Percentiles rank a stretch among this genome's conserved stretches.
phyloP scores from a whole-genome alignment of 768 basidiomycete genomes.

The Chlorophyllum brunneum region DNA sequence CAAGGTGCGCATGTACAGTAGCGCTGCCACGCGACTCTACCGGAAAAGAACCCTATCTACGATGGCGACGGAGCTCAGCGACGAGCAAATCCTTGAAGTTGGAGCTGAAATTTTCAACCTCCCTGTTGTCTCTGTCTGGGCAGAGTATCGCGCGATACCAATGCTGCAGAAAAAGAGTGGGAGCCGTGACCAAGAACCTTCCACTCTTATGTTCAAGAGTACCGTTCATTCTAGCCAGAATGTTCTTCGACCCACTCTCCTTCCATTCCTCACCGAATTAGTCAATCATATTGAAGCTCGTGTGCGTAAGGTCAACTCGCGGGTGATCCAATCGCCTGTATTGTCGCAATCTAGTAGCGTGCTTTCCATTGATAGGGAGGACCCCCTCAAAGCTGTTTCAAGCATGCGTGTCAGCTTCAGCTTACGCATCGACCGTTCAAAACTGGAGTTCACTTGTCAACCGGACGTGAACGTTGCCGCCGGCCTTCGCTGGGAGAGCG shows the following conservation, averaged over 20 bases:
- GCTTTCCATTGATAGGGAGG: conserved; percentile 19
- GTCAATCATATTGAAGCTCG: conserved; percentile 66
- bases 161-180: conserved; percentile 33
- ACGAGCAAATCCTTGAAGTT: conserved; percentile 47
- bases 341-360: conserved; percentile 15
- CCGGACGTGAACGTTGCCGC: conserved; percentile 93
- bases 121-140: conserved; percentile 78
- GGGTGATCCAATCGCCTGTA: conserved; percentile 17
- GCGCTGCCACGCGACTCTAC: conserved; percentile 34
- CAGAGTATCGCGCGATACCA: conserved; percentile 69
- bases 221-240: conserved; percentile 91
- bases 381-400: conserved; percentile 25
- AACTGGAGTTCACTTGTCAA: conserved; percentile 80
- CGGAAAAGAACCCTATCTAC: conserved; percentile 33
- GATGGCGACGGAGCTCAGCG: conserved; percentile 38
- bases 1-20: conserved; percentile 69
- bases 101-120: conserved; percentile 67
- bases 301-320: conserved; percentile 50
- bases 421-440: conserved; percentile 88
- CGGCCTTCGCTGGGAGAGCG: conserved; percentile 89
- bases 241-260: conserved; percentile 70
- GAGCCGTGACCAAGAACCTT: conserved; percentile 38
- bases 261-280: conserved; percentile 83
- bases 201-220: conserved; percentile 74
- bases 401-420: conserved; percentile 79